Percentiles rank a stretch among this genome's conserved stretches.
Evolutionary conservation across 2,329 filamentous ascomycete species (phyloP).

Genomic region (Polytolypa hystricis): DNA sequence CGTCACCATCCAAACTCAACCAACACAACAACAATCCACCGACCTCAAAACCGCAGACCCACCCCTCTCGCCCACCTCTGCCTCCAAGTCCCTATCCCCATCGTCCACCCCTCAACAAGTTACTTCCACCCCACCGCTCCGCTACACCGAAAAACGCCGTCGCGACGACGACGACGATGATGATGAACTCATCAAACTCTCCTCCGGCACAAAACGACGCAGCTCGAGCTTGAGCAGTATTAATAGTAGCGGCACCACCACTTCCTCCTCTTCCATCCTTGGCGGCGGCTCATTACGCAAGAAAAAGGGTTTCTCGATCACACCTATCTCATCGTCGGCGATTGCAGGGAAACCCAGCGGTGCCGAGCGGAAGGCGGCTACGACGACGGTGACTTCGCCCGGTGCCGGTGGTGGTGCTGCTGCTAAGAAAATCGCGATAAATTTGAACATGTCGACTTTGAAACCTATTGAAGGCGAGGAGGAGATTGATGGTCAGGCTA

Average conservation of each 20-base stretch:
- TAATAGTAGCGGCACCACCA: conserved; percentile 17
- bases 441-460: conserved; percentile 19
- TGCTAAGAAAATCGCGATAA: conserved; percentile 31
- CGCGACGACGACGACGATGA: conserved; percentile 84
- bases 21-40: conserved; percentile 1
- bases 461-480: conserved; percentile 12
- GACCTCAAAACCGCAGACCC: neutral
- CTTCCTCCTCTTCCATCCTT: conserved; percentile 9
- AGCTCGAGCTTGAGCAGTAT: conserved; percentile 30
- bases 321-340: conserved; percentile 12
- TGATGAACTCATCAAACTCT: conserved; percentile 77
- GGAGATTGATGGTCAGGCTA: neutral
- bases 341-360: conserved; percentile 3
- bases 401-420: neutral
- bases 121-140: conserved; percentile 53
- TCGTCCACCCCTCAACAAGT: neutral
- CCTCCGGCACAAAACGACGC: conserved; percentile 38
- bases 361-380: conserved; percentile 10
- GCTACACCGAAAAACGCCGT: conserved; percentile 76
- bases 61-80: too few relatives aligned
- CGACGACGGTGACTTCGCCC: conserved; percentile 12
- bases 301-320: conserved; percentile 23
- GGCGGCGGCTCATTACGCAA: conserved; percentile 23
- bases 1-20: conserved; percentile 7
- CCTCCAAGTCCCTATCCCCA: too few relatives aligned